Conservation (phyloP, 129 eudicot genomes). For the Lactuca sativa region DNA sequence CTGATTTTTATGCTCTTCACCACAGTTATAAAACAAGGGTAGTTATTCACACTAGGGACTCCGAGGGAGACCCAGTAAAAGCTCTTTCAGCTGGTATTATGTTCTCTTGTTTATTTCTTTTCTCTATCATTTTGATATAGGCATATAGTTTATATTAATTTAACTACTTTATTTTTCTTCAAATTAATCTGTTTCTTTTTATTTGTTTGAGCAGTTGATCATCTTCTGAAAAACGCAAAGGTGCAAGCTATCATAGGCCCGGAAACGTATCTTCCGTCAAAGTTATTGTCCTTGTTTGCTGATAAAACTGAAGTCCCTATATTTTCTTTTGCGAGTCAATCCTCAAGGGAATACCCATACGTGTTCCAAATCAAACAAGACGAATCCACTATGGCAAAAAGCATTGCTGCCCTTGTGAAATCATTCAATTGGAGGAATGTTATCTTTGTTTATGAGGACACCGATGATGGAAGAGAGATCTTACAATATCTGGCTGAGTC, state of each 20-base stretch:
- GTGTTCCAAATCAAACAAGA: slow-evolving; percentile 34
- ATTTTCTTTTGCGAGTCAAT: slow-evolving; percentile 23
- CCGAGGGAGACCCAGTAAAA: slow-evolving; percentile 3
- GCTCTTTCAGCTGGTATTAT: slow-evolving; percentile 9
- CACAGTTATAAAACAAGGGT: slow-evolving; percentile 8
- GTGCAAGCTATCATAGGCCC: slow-evolving; percentile 42
- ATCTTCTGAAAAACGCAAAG: slow-evolving; percentile 18
- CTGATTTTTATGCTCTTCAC: slow-evolving; percentile 6
- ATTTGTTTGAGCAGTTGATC: background rate
- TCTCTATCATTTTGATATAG: too few relatives aligned
- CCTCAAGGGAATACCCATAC: slow-evolving; percentile 20
- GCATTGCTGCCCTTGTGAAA: slow-evolving; percentile 23
- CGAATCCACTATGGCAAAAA: slow-evolving; percentile 21
- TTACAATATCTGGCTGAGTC: slow-evolving; percentile 11
- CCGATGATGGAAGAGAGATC: slow-evolving; percentile 21
- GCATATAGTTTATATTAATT: too few relatives aligned
- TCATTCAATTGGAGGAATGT: slow-evolving; percentile 25
- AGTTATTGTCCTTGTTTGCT: slow-evolving; percentile 14
- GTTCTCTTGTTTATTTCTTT: background rate
- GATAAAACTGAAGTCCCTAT: slow-evolving; percentile 29
- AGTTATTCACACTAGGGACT: slow-evolving; percentile 16
- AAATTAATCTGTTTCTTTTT: too few relatives aligned
- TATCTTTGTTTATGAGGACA: slow-evolving; percentile 27
- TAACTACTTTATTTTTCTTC: too few relatives aligned
- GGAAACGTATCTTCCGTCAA: slow-evolving; percentile 6